Base-by-base conservation (phyloP, 306 rosid species). In the Rosa chinensis region DNA sequence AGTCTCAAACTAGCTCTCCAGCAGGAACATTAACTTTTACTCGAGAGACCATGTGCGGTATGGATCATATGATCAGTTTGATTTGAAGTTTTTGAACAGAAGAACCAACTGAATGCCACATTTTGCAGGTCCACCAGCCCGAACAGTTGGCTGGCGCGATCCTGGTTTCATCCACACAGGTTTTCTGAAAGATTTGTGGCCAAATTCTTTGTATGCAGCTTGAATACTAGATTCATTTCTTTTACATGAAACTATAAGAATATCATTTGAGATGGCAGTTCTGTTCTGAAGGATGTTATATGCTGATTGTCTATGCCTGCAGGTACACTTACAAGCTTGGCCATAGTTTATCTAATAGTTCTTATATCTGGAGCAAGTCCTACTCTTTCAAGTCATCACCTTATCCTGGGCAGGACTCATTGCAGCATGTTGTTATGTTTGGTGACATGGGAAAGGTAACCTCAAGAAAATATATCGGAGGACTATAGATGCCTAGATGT, bases 381-480 rank as follows among this genome's bases (percentile, higher is more conserved):
- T 87, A 88, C 84, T 77, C 85, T 73, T 94, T 94, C 86, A 90
- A 84, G 86, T 86, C 97, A 67, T 90, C 96, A 11, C 98, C 97
- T 40, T 88, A 84, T 85, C 98, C 98, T 0, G 96, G 97, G 53
- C 94, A 94, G 75, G 84, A 89, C 82, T 90, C 97, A 25, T 80
- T 90, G 70, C 98, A 94, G 78, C 97, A 89, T 70, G 85, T 94
- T 35, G 52, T 92, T 77, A 81, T 94, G 77, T 94, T 92, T 75
- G 97, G 97, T 8, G 96, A 94, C 86, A 88, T 94, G 98, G 97
- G 97, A 70, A 91, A 91, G 94, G 98, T 91, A 90, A 21, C 12
- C 13, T 55, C 43, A 47, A 75, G 70, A 45, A 47, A 63, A 37
- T 63, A 61, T 25, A 25, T 25, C 28, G 28, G 28, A 25, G 66